phyloP scores from a whole-genome alignment of 2,329 filamentous ascomycete genomes.

The Pseudogymnoascus sp. region DNA sequence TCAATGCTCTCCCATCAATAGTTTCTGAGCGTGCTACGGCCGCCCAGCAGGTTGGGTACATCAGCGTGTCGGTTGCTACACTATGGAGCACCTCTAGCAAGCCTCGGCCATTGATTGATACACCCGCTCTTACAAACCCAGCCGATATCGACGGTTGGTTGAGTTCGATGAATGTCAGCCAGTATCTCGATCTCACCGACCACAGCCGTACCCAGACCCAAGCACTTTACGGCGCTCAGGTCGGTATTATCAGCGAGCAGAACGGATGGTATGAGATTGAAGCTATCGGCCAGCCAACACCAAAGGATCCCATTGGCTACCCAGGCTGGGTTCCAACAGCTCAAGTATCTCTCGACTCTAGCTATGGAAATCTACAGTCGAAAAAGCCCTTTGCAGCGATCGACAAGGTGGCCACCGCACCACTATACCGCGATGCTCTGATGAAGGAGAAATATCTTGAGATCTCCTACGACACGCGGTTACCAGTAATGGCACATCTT shows the following conservation, averaged over 20 bases:
- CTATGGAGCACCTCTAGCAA: not conserved
- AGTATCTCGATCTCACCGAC: not conserved
- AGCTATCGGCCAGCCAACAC: not conserved
- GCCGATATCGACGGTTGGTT: not conserved
- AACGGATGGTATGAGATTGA: conserved; percentile 1
- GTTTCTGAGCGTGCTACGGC: not conserved
- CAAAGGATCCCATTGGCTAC: not conserved
- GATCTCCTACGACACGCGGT: not conserved
- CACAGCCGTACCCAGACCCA: not conserved
- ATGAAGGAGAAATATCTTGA: not conserved
- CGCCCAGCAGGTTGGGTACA: not conserved
- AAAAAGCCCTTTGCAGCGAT: not conserved
- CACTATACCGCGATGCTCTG: not conserved
- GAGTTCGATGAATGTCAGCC: not conserved
- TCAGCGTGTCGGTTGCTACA: not conserved
- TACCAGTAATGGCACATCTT: not conserved
- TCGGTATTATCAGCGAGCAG: not conserved
- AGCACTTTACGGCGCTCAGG: not conserved
- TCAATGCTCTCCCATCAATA: not conserved
- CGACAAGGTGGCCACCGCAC: not conserved
- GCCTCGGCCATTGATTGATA: not conserved
- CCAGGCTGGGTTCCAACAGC: not conserved
- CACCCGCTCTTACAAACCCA: not conserved
- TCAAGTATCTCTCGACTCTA: not conserved
- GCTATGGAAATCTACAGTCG: not conserved